Evolutionary conservation across 805 yeast species (phyloP).

Genomic region (Starmerella vitae): DNA sequence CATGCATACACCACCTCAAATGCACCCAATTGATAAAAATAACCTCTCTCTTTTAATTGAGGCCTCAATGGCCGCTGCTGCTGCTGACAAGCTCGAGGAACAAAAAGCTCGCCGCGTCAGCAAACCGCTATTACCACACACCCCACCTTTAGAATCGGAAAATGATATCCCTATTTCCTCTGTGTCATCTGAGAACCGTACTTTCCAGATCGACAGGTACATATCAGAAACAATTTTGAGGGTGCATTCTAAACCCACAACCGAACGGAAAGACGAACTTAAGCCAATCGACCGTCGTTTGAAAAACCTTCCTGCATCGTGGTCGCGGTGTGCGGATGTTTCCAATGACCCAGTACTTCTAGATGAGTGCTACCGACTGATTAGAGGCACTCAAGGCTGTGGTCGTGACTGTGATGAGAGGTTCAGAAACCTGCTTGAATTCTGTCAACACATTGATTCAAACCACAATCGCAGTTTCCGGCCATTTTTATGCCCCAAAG

Average conservation of each 20-base stretch:
- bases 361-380: conserved; percentile 14
- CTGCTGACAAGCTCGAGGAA: conserved; percentile 11
- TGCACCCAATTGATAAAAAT: too few relatives aligned
- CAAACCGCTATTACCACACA: too few relatives aligned
- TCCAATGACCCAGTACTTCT: conserved; percentile 7
- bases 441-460: conserved; percentile 13
- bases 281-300: conserved; percentile 15
- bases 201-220: conserved; percentile 12
- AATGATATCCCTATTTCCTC: too few relatives aligned
- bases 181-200: too few relatives aligned
- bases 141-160: too few relatives aligned
- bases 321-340: conserved; percentile 12
- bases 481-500: conserved; percentile 15
- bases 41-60: conserved; percentile 14
- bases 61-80: conserved; percentile 16
- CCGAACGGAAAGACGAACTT: conserved; percentile 5
- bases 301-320: conserved; percentile 2
- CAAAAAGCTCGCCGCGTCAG: too few relatives aligned
- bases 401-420: conserved; percentile 18
- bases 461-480: conserved; percentile 15
- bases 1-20: conserved; percentile 1
- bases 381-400: conserved; percentile 19
- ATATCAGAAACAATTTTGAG: conserved; percentile 14
- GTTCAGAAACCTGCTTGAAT: conserved; percentile 12
- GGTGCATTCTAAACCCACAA: conserved; percentile 12